phyloP scores from a whole-genome alignment of 345 rosid genomes.

The Moricandia moricandioides region DNA sequence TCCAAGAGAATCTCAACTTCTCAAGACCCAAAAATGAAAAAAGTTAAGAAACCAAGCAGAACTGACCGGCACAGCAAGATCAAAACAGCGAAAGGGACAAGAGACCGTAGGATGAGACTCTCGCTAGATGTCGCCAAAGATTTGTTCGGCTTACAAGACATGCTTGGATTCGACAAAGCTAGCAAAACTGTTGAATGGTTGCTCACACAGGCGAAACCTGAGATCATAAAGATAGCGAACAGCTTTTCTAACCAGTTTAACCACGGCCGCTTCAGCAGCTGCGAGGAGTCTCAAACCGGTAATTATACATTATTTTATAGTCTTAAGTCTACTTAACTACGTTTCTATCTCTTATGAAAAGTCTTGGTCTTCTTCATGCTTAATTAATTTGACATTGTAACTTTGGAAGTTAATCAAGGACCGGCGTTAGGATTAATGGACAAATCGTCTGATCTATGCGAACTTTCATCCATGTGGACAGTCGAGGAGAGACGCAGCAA shows the following conservation, averaged over 20 bases:
- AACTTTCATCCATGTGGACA: constrained; percentile 32
- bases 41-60: constrained; percentile 45
- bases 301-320: neutral
- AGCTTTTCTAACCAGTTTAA: constrained; percentile 13
- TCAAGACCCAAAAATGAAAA: constrained; percentile 27
- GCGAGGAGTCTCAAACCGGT: constrained; percentile 35
- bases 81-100: constrained; percentile 66
- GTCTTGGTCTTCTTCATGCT: neutral
- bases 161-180: constrained; percentile 73
- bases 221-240: constrained; percentile 49
- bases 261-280: constrained; percentile 24
- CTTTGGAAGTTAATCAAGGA: constrained; percentile 8
- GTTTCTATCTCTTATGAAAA: neutral
- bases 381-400: constrained; percentile 1
- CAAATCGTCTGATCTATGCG: constrained; percentile 23
- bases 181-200: constrained; percentile 89
- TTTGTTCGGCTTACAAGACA: constrained; percentile 80
- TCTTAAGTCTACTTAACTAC: neutral
- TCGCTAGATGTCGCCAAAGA: constrained; percentile 68
- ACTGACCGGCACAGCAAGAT: constrained; percentile 89
- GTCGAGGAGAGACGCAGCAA: constrained; percentile 24
- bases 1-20: constrained; percentile 30
- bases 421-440: constrained; percentile 24
- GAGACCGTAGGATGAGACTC: constrained; percentile 86
- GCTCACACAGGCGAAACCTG: constrained; percentile 54